phyloP scores from a whole-genome alignment of 805 yeast species.

The Yarrowia osloensis region DNA sequence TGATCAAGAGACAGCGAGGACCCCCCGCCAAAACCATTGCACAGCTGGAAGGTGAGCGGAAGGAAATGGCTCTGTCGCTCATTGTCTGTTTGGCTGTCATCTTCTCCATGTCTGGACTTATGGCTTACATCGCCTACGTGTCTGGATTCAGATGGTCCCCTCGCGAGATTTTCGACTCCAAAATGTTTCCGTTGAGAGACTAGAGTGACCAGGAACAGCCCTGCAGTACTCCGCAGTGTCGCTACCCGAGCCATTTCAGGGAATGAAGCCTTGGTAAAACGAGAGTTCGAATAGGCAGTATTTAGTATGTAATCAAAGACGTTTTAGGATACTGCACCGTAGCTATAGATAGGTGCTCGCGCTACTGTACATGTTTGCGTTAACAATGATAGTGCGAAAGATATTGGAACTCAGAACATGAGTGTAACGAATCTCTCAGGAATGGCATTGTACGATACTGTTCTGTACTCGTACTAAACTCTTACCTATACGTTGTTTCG shows the following conservation, averaged over 20 bases:
- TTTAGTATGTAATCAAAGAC: neutral
- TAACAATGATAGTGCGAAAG: too few relatives aligned
- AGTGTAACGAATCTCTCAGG: too few relatives aligned
- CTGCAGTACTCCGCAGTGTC: too few relatives aligned
- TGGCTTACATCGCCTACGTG: conserved; percentile 38
- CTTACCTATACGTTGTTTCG: too few relatives aligned
- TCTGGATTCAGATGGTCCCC: conserved; percentile 35
- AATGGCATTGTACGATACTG: too few relatives aligned
- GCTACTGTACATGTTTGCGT: too few relatives aligned
- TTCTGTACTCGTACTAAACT: too few relatives aligned
- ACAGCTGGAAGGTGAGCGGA: conserved; percentile 32
- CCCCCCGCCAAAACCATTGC: conserved; percentile 29
- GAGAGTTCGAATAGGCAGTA: neutral
- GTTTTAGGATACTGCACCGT: neutral
- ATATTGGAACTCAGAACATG: too few relatives aligned
- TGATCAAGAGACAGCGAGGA: conserved; percentile 27
- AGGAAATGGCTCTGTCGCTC: conserved; percentile 34
- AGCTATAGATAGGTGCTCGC: too few relatives aligned
- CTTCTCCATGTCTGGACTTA: conserved; percentile 35
- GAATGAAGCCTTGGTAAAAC: neutral
- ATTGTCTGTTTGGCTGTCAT: conserved; percentile 35
- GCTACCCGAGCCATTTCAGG: too few relatives aligned
- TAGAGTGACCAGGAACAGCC: neutral
- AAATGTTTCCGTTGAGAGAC: conserved; percentile 13
- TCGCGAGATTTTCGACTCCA: conserved; percentile 25